Evolutionary conservation across 805 yeast genomes (phyloP).

Genomic region (Priceomyces carsonii): DNA sequence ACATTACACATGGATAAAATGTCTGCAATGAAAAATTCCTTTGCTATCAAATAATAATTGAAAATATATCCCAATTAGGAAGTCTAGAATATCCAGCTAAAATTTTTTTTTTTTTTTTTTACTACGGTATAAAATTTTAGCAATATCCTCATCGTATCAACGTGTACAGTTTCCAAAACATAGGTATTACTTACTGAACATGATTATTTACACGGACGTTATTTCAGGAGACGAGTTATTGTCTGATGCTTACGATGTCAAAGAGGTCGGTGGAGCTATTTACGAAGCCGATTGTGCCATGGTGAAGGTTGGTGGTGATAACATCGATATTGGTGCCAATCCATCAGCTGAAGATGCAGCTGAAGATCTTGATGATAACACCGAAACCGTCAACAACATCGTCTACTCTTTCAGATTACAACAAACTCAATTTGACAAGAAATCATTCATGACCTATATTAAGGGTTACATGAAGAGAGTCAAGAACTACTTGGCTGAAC

Average conservation of each 20-base stretch:
- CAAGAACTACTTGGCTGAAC: slow-evolving; percentile 88
- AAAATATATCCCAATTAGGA: slow-evolving; percentile 3
- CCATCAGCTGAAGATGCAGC: slow-evolving; percentile 97
- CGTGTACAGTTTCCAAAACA: neutral
- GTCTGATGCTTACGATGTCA: slow-evolving; percentile 95
- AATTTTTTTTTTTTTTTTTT: slow-evolving; percentile 3
- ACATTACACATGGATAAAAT: too few species aligned
- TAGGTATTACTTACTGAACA: slow-evolving; percentile 17
- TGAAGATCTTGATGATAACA: slow-evolving; percentile 80
- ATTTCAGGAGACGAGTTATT: slow-evolving; percentile 93
- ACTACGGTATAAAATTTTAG: neutral
- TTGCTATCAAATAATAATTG: neutral
- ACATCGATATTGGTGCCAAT: slow-evolving; percentile 98
- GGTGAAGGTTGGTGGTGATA: slow-evolving; percentile 88
- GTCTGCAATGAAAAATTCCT: too few species aligned
- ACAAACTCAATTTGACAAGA: slow-evolving; percentile 95
- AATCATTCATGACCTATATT: slow-evolving; percentile 94
- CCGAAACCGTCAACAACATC: slow-evolving; percentile 94
- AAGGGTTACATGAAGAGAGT: slow-evolving; percentile 98
- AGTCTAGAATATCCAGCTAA: too few species aligned
- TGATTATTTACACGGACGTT: slow-evolving; percentile 62
- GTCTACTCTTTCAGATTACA: slow-evolving; percentile 98
- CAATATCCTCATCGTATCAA: neutral
- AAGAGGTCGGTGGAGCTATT: slow-evolving; percentile 84
- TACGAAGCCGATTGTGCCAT: slow-evolving; percentile 96